Evolutionary conservation across 2,329 filamentous ascomycete genomes (phyloP).

Genomic region (Aspergillus thermomutatus): DNA sequence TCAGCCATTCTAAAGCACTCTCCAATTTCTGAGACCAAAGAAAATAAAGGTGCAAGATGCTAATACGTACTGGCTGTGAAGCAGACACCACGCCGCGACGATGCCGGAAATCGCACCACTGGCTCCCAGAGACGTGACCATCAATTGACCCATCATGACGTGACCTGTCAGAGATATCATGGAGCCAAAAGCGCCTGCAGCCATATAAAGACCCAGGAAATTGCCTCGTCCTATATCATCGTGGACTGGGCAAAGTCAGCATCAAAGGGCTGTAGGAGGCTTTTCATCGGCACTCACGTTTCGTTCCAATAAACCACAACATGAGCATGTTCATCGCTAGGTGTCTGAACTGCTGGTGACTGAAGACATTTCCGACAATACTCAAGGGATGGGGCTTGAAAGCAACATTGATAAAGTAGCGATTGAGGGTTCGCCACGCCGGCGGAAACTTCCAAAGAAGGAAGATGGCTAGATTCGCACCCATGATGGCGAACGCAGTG

Average conservation of each 20-base stretch:
- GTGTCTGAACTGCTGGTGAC: constrained; percentile 54
- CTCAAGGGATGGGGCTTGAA: constrained; percentile 52
- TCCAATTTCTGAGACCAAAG: background rate
- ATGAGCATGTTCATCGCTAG: constrained; percentile 52
- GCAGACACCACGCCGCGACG: constrained; percentile 48
- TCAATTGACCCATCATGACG: constrained; percentile 43
- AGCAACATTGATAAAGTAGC: constrained; percentile 53
- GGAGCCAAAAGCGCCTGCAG: constrained; percentile 46
- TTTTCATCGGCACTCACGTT: constrained; percentile 30
- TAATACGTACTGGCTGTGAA: constrained; percentile 42
- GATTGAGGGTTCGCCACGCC: constrained; percentile 55
- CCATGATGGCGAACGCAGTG: constrained; percentile 50
- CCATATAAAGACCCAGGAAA: constrained; percentile 53
- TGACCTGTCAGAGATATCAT: constrained; percentile 45
- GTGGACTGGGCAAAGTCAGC: constrained; percentile 39
- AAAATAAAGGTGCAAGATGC: background rate
- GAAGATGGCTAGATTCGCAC: constrained; percentile 50
- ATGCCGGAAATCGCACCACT: constrained; percentile 51
- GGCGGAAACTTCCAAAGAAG: constrained; percentile 52
- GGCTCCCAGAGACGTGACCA: constrained; percentile 49
- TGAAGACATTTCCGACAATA: constrained; percentile 54
- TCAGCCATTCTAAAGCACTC: background rate
- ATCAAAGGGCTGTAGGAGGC: background rate
- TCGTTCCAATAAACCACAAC: constrained; percentile 53
- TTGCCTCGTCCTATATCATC: constrained; percentile 55